Conservation (phyloP, 805 yeast genomes). For the Jamesozyma gamospora region DNA sequence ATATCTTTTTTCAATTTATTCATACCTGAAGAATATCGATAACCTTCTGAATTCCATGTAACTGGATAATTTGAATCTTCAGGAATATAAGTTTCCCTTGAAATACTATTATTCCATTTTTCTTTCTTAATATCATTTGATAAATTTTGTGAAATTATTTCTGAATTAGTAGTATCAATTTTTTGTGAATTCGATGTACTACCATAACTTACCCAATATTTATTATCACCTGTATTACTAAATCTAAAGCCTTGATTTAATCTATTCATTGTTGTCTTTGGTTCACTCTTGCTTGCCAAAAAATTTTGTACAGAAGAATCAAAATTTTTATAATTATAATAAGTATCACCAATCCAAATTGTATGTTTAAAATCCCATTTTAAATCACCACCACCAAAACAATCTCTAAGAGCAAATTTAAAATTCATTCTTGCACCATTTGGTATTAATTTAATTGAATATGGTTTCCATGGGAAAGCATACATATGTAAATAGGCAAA, state of each 20-base stretch:
- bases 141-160: neutral
- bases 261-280: conserved; percentile 53
- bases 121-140: conserved; percentile 6
- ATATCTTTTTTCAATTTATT: conserved; percentile 14
- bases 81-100: conserved; percentile 16
- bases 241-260: conserved; percentile 78
- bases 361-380: conserved; percentile 66
- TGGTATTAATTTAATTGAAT: conserved; percentile 49
- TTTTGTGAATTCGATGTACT: neutral
- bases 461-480: conserved; percentile 74
- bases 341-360: conserved; percentile 51
- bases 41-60: conserved; percentile 21
- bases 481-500: conserved; percentile 85
- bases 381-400: conserved; percentile 68
- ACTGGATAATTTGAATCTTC: conserved; percentile 29
- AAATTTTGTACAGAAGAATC: conserved; percentile 51
- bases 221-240: conserved; percentile 63
- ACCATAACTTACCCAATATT: conserved; percentile 60
- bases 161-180: neutral
- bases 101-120: conserved; percentile 20
- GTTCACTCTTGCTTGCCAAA: conserved; percentile 55
- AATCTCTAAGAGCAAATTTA: conserved; percentile 60
- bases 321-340: conserved; percentile 72
- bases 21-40: conserved; percentile 20
- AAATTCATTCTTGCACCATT: conserved; percentile 59